phyloP scores from a whole-genome alignment of 169 alveolate species.

The Babesia gibsoni region DNA sequence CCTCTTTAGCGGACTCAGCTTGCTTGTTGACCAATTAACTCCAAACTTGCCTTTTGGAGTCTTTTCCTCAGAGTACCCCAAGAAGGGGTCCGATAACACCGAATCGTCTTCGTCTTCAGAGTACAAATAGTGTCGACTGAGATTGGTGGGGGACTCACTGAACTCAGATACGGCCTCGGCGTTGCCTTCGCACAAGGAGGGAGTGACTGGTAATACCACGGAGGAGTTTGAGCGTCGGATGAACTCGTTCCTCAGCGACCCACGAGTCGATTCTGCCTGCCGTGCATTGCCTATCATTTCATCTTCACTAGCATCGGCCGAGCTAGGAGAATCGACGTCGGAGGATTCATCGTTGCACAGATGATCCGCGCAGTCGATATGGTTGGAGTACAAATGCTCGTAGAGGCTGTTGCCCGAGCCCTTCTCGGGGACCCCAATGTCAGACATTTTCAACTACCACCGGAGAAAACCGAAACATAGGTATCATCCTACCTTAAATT shows the following conservation, averaged over 20 bases:
- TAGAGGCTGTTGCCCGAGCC: background rate
- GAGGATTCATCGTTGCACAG: conserved; percentile 32
- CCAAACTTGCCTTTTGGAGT: background rate
- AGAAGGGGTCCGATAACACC: background rate
- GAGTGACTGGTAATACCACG: too few species aligned
- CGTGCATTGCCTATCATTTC: background rate
- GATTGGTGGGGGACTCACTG: background rate
- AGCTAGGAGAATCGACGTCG: background rate
- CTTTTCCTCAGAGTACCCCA: background rate
- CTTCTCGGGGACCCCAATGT: too few species aligned
- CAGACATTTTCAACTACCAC: too few species aligned
- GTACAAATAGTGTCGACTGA: background rate
- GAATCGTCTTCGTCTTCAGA: background rate
- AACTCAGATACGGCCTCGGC: too few species aligned
- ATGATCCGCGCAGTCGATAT: conserved; percentile 34
- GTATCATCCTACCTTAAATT: too few species aligned
- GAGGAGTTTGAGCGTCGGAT: background rate
- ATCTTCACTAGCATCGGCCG: background rate
- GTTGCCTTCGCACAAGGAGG: too few species aligned
- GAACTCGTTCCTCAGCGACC: background rate
- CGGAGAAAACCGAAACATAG: too few species aligned
- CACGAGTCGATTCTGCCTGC: background rate
- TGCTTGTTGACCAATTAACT: background rate
- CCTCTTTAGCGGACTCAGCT: background rate
- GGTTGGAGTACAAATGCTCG: conserved; percentile 17